phyloP scores from a whole-genome alignment of 1,284 basidiomycete genomes.

The Cryptococcus sp. region DNA sequence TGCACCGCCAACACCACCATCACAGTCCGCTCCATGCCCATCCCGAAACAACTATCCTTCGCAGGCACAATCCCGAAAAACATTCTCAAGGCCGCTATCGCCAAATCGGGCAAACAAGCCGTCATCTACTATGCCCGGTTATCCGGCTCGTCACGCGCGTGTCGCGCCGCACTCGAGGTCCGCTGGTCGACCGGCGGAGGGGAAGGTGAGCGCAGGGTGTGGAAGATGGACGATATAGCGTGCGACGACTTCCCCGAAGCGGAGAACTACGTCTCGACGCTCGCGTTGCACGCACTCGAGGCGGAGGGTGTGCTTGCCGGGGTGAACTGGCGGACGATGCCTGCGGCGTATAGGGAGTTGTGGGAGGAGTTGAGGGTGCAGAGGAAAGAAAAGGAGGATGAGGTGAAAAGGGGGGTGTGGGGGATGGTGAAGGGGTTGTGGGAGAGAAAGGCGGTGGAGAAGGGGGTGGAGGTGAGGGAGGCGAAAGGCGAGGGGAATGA shows the following conservation, averaged over 20 bases:
- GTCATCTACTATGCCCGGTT: constrained; percentile 64
- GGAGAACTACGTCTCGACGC: constrained; percentile 83
- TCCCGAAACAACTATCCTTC: constrained; percentile 72
- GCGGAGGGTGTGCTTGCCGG: constrained; percentile 48
- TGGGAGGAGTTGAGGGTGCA: constrained; percentile 85
- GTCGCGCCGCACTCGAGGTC: constrained; percentile 66
- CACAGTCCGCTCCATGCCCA: constrained; percentile 66
- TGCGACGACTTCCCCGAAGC: constrained; percentile 76
- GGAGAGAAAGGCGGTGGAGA: constrained; percentile 12
- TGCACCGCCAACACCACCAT: constrained; percentile 58
- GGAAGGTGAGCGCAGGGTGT: constrained; percentile 55
- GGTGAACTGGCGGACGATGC: constrained; percentile 59
- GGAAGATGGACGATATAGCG: constrained; percentile 80
- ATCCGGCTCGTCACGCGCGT: constrained; percentile 66
- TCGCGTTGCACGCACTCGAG: constrained; percentile 74
- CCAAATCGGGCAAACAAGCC: constrained; percentile 65
- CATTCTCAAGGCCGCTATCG: constrained; percentile 25
- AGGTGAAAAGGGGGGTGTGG: constrained; percentile 68
- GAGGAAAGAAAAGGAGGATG: constrained; percentile 63
- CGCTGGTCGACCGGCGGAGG: constrained; percentile 60
- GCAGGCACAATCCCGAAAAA: constrained; percentile 37
- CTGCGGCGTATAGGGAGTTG: constrained; percentile 78
- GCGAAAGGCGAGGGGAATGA: background rate
- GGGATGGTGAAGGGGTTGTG: constrained; percentile 56
- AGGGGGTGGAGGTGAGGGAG: background rate